Percentiles rank a stretch among this genome's conserved stretches.
phyloP scores from a whole-genome alignment of 495 filamentous ascomycete species.

The Hypoxylon intermedium region DNA sequence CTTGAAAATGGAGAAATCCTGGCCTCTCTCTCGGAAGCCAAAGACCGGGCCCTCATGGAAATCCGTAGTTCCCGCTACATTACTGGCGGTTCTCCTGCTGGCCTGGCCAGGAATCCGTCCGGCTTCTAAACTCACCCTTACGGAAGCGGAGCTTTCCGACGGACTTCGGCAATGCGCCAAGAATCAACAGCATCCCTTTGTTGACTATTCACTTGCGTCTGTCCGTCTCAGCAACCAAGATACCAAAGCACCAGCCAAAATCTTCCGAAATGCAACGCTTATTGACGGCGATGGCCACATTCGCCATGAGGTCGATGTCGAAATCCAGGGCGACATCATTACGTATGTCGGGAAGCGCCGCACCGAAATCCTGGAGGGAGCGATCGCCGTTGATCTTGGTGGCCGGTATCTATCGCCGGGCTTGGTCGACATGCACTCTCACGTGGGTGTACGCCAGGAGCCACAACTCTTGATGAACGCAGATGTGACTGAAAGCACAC shows the following conservation, averaged over 20 bases:
- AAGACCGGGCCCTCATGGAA: not conserved
- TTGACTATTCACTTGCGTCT: slow-evolving; percentile 4
- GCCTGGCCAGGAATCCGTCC: not conserved
- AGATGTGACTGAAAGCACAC: slow-evolving; percentile 45
- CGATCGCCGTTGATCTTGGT: slow-evolving; percentile 28
- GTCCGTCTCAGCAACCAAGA: not conserved
- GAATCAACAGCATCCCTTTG: slow-evolving; percentile 3
- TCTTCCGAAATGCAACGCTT: slow-evolving; percentile 43
- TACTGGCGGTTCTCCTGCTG: not conserved
- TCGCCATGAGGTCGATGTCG: slow-evolving; percentile 35
- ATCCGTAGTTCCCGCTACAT: not conserved
- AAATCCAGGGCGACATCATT: slow-evolving; percentile 30
- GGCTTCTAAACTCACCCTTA: not conserved
- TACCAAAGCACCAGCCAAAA: not conserved
- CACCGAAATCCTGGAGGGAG: not conserved
- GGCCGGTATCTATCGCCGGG: slow-evolving; percentile 58
- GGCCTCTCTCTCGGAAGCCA: not conserved
- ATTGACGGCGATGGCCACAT: slow-evolving; percentile 45
- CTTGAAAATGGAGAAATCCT: not conserved
- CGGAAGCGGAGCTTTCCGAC: not conserved
- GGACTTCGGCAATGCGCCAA: slow-evolving; percentile 1
- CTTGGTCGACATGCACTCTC: slow-evolving; percentile 63
- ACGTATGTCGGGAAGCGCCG: slow-evolving; percentile 11
- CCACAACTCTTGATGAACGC: slow-evolving; percentile 28
- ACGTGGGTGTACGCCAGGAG: slow-evolving; percentile 42